Conservation (phyloP, 257 asterid genomes). For the Fraxinus americana region DNA sequence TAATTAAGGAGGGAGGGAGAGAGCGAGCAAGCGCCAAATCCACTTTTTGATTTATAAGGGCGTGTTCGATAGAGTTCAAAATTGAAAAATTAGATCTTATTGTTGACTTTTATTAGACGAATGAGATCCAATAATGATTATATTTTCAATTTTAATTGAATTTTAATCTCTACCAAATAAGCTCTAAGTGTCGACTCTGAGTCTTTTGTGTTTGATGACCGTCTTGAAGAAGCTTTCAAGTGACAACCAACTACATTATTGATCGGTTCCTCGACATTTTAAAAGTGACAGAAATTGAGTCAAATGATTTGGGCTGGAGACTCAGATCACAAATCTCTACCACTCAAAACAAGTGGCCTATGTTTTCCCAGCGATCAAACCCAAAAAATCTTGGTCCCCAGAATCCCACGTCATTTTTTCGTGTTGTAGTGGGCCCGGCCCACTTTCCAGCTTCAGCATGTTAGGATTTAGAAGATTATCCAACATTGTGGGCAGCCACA, state of each 20-base stretch:
- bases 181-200: too few relatives aligned
- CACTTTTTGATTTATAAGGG: too few relatives aligned
- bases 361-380: conserved; percentile 2
- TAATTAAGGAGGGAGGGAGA: too few relatives aligned
- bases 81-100: too few relatives aligned
- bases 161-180: too few relatives aligned
- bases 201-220: too few relatives aligned
- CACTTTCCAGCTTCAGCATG: conserved; percentile 29
- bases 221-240: too few relatives aligned
- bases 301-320: conserved; percentile 33
- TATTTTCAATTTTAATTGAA: too few relatives aligned
- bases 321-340: conserved; percentile 34
- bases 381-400: conserved; percentile 36
- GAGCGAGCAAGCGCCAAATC: too few relatives aligned
- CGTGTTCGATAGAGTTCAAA: too few relatives aligned
- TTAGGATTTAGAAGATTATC: conserved; percentile 31
- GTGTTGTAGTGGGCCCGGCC: conserved; percentile 27
- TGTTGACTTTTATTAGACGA: too few relatives aligned
- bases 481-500: conserved; percentile 35
- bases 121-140: too few relatives aligned
- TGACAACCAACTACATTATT: not conserved
- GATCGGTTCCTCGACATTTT: not conserved
- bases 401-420: conserved; percentile 51
- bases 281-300: conserved; percentile 16
- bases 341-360: conserved; percentile 54